A percentile compares a stretch with the other conserved stretches of the same genome.
phyloP scores from a whole-genome alignment of 208 protist species.

The Trypanosoma brucei region DNA sequence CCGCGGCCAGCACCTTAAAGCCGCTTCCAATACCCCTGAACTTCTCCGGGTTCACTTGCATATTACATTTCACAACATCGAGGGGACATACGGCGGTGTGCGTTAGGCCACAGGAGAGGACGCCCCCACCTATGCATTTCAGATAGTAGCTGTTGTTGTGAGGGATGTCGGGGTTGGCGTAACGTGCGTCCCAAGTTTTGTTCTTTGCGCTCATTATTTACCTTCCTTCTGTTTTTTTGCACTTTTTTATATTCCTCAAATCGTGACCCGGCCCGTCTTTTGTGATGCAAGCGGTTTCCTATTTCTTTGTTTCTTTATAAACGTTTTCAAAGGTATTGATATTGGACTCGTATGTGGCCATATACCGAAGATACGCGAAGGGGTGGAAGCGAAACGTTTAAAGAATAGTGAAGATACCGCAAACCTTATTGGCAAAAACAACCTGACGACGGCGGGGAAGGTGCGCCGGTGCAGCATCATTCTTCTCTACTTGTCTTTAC shows the following conservation, averaged over 20 bases:
- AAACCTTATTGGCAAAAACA: too few relatives aligned
- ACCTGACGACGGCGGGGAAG: too few relatives aligned
- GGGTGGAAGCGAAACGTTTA: too few relatives aligned
- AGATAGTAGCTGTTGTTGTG: conserved; percentile 87
- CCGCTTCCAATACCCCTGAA: conserved; percentile 78
- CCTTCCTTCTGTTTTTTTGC: conserved; percentile 8
- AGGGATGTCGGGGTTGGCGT: conserved; percentile 56
- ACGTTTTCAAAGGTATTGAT: too few relatives aligned
- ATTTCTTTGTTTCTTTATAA: too few relatives aligned
- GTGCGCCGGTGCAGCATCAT: too few relatives aligned
- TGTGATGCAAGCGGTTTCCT: too few relatives aligned
- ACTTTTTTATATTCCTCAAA: not conserved
- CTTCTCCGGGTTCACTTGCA: conserved; percentile 90
- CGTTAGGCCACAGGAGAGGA: conserved; percentile 92
- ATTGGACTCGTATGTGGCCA: too few relatives aligned
- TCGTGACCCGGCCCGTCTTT: too few relatives aligned
- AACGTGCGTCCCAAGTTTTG: conserved; percentile 72
- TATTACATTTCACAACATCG: conserved; percentile 96
- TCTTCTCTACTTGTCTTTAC: too few relatives aligned
- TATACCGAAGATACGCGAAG: too few relatives aligned
- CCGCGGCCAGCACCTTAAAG: conserved; percentile 48
- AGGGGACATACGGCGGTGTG: conserved; percentile 93
- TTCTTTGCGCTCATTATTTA: conserved; percentile 10
- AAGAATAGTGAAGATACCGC: too few relatives aligned
- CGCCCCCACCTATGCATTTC: conserved; percentile 91